These are phyloP conservation scores for Phalaenopsis equestris DNA, from an alignment of 106 monocot genomes.

Conservation along the genomic window DNA sequence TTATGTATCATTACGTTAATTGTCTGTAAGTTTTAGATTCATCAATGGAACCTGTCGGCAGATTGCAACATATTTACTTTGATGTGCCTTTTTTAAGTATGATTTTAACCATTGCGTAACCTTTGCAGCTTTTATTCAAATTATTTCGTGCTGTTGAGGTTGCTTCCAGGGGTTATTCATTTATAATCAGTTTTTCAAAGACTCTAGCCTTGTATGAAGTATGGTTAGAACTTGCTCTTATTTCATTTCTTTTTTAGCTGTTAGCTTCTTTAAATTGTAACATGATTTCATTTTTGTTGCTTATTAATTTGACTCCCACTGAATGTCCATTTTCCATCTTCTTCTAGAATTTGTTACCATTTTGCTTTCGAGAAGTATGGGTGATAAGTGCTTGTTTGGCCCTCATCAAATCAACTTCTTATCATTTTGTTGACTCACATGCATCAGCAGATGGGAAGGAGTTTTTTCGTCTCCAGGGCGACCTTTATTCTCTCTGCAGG, in stretches of 20 bases:
- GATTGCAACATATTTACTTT: neutral
- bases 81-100: neutral
- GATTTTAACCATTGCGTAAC: neutral
- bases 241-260: neutral
- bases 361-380: constrained; percentile 97
- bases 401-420: constrained; percentile 62
- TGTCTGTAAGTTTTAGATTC: neutral
- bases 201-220: constrained; percentile 75
- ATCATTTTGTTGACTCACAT: constrained; percentile 32
- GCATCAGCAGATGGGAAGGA: constrained; percentile 79
- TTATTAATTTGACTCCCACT: neutral
- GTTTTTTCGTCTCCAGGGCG: constrained; percentile 83
- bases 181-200: constrained; percentile 88
- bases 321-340: constrained; percentile 8
- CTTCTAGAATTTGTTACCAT: constrained; percentile 73
- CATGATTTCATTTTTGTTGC: neutral
- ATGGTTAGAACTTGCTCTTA: constrained; percentile 11
- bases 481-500: constrained; percentile 85
- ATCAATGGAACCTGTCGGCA: neutral
- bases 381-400: constrained; percentile 77
- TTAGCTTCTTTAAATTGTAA: constrained; percentile 1
- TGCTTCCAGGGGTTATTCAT: constrained; percentile 82
- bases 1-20: neutral
- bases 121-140: constrained; percentile 80
- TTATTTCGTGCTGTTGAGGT: constrained; percentile 78